Base-by-base conservation (phyloP, 352 stramenopile species). In the Pythium guiyangense region DNA sequence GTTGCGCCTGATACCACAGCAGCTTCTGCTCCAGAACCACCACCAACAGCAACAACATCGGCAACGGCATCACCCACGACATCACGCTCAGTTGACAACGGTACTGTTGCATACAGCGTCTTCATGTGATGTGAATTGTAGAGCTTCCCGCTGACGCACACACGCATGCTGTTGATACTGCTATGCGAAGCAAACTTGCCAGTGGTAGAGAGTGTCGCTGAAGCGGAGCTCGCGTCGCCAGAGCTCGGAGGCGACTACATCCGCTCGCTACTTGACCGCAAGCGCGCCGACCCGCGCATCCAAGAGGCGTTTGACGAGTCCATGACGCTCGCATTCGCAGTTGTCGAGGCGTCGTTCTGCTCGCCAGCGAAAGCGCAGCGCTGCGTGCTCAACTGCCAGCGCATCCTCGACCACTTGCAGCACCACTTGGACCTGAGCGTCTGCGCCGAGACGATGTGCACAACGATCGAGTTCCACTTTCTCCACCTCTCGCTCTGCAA, bases 301-400 rank as follows among this genome's bases (percentile, higher is more conserved):
- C 64, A 70, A 22, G 47, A 54, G 0, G 60, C 70, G 44, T 77
- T 86, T 59, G 62, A 79, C 27, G 52, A 72, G 49, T 53, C 71
- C 18, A 66, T 88, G 48, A 55, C 69, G 10, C 44, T 85, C 17
- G 77, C 71, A 20, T 81, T 68, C 55, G 64, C 73, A 47, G 83
- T 86, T 61, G 75, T 85, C 37, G 77, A 88, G 25, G 75, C 77
- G 25, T 79, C 71, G 10, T 86, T 88, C 59, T 88, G 77, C 50
- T 66, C 72, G 5, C 58, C 68, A 10, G 50, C 71, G 3, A 85
- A 84, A 66, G 67, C 73, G 12, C 63, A 70, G 54, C 64, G 66
- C 0, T 88, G 77, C 50, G 54, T 86, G 26, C 60, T 88, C 15
- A 64, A 76, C 26, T 88, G 77, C 60, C 70, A 83, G 55, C 55